Conservation (phyloP, 2,329 filamentous ascomycete genomes). For the Trichoderma endophyticum region DNA sequence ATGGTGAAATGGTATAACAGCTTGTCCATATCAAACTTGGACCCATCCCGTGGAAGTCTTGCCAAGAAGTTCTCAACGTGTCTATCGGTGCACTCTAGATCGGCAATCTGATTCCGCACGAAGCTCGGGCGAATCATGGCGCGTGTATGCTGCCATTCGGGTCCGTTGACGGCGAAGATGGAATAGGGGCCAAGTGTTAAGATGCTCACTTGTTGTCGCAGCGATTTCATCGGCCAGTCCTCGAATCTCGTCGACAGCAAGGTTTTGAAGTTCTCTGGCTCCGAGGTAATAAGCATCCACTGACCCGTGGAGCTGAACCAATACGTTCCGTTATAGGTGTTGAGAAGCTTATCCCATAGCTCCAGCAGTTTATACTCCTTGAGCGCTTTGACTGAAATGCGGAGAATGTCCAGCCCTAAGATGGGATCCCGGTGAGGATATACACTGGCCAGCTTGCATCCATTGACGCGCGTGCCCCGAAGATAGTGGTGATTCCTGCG, state of each 20-base stretch:
- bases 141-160: constrained; percentile 50
- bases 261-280: constrained; percentile 55
- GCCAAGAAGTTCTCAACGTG: constrained; percentile 62
- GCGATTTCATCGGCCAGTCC: constrained; percentile 46
- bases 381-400: constrained; percentile 36
- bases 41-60: constrained; percentile 54
- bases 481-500: constrained; percentile 24
- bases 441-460: constrained; percentile 44
- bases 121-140: constrained; percentile 54
- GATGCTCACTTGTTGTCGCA: constrained; percentile 36
- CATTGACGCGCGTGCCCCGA: constrained; percentile 36
- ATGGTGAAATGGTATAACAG: constrained; percentile 65
- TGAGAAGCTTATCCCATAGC: constrained; percentile 32
- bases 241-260: constrained; percentile 52
- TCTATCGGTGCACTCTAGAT: constrained; percentile 67
- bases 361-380: constrained; percentile 37
- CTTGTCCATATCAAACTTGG: constrained; percentile 58
- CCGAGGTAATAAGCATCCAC: constrained; percentile 47
- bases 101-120: constrained; percentile 54
- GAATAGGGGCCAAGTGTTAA: constrained; percentile 48
- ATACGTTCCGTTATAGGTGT: constrained; percentile 33
- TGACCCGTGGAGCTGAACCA: constrained; percentile 31
- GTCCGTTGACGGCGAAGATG: constrained; percentile 55
- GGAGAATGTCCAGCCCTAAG: constrained; percentile 50
- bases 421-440: constrained; percentile 54